These are phyloP conservation scores for Aspergillus arachidicola DNA, from an alignment of 2,329 filamentous ascomycete species.

Conservation along the genomic window DNA sequence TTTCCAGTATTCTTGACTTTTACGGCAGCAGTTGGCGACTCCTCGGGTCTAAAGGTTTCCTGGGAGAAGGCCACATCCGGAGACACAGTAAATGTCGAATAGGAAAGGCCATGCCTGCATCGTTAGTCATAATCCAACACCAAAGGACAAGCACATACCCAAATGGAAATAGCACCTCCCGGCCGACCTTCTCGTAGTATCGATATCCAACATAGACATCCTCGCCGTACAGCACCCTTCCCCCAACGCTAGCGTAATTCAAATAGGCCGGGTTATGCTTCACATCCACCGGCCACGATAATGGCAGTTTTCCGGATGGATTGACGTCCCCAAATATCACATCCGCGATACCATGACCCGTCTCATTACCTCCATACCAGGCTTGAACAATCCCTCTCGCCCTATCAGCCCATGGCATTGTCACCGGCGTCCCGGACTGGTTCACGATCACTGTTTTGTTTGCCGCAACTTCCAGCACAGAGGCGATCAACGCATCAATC, in stretches of 20 bases:
- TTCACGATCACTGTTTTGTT: constrained; percentile 69
- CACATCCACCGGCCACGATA: constrained; percentile 67
- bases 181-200: constrained; percentile 70
- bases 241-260: constrained; percentile 70
- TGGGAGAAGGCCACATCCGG: constrained; percentile 34
- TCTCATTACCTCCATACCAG: constrained; percentile 83
- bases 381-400: constrained; percentile 66
- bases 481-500: constrained; percentile 59
- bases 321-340: constrained; percentile 72
- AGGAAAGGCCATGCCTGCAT: constrained; percentile 68
- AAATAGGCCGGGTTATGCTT: constrained; percentile 74
- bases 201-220: constrained; percentile 79
- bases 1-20: constrained; percentile 55
- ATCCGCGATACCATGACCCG: constrained; percentile 77
- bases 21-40: constrained; percentile 48
- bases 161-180: constrained; percentile 71
- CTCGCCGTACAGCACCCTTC: constrained; percentile 73
- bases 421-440: constrained; percentile 71
- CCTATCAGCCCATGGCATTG: constrained; percentile 48
- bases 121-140: constrained; percentile 1
- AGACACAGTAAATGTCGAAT: constrained; percentile 66
- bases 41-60: constrained; percentile 38
- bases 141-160: constrained; percentile 35
- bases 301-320: constrained; percentile 71
- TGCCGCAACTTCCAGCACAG: constrained; percentile 65